Conservation (phyloP, 352 stramenopile species). For the Elongisporangium undulatum region DNA sequence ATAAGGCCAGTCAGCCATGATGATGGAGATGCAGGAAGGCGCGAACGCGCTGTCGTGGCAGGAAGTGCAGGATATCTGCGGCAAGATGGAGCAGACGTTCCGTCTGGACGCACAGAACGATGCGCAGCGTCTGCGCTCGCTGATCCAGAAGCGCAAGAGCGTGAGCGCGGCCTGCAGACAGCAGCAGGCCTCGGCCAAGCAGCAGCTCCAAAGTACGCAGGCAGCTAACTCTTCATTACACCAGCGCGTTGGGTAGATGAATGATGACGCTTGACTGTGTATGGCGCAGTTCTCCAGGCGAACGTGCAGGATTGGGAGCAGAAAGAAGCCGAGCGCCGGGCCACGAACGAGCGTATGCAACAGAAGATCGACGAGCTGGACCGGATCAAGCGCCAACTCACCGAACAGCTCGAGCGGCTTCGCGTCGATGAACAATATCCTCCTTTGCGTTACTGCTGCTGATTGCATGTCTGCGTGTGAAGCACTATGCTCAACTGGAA, state of each 20-base stretch:
- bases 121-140: slow-evolving; percentile 39
- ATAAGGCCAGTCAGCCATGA: neutral
- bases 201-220: slow-evolving; percentile 49
- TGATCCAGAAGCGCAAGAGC: slow-evolving; percentile 59
- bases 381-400: slow-evolving; percentile 57
- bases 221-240: neutral
- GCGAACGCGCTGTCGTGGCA: slow-evolving; percentile 36
- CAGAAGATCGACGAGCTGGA: slow-evolving; percentile 63
- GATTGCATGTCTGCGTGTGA: slow-evolving; percentile 5
- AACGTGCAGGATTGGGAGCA: slow-evolving; percentile 69
- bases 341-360: slow-evolving; percentile 47
- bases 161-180: slow-evolving; percentile 39
- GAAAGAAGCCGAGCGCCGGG: slow-evolving; percentile 32
- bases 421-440: slow-evolving; percentile 70
- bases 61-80: slow-evolving; percentile 67
- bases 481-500: slow-evolving; percentile 19
- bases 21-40: neutral
- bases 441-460: slow-evolving; percentile 7
- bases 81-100: slow-evolving; percentile 59
- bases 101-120: slow-evolving; percentile 57
- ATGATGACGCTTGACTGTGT: neutral
- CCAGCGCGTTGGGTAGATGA: neutral
- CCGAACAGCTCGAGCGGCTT: slow-evolving; percentile 57
- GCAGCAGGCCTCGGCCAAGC: slow-evolving; percentile 40
- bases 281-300: slow-evolving; percentile 35